phyloP scores from a whole-genome alignment of 208 protist genomes.

The Histomonas meleagridis region DNA sequence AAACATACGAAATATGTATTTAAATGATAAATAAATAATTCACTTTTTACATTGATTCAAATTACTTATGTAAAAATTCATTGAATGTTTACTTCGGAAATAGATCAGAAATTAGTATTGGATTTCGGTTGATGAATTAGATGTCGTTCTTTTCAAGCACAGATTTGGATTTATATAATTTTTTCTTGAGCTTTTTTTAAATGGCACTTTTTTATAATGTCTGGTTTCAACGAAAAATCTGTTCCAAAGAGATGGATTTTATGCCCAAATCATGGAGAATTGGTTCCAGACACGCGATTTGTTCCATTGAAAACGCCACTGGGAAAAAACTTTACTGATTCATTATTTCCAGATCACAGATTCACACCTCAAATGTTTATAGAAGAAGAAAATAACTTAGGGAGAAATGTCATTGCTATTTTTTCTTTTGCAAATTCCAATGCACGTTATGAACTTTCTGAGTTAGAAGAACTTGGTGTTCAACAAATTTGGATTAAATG shows the following conservation, averaged over 20 bases:
- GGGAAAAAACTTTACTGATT: background rate
- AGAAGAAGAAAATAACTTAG: background rate
- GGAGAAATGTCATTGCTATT: background rate
- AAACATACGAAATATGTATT: too few relatives aligned
- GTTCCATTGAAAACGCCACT: conserved; percentile 19
- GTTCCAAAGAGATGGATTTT: background rate
- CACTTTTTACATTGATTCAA: too few relatives aligned
- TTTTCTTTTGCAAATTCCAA: conserved; percentile 9
- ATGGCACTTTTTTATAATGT: too few relatives aligned
- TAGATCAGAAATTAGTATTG: too few relatives aligned
- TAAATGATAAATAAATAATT: too few relatives aligned
- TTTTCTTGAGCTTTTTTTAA: too few relatives aligned
- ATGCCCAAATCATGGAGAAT: background rate
- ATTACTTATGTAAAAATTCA: too few relatives aligned
- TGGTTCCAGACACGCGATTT: background rate
- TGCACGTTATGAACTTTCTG: background rate
- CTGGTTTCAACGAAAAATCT: background rate
- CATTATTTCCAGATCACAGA: background rate
- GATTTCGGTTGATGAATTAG: too few relatives aligned
- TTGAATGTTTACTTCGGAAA: too few relatives aligned
- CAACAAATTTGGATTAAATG: background rate
- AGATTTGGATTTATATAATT: too few relatives aligned
- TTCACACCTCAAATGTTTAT: background rate
- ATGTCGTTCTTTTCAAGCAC: too few relatives aligned
- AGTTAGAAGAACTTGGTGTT: background rate